These are phyloP conservation scores for Sugiyamaella marilandica DNA, from an alignment of 805 yeast genomes.

Conservation along the genomic window DNA sequence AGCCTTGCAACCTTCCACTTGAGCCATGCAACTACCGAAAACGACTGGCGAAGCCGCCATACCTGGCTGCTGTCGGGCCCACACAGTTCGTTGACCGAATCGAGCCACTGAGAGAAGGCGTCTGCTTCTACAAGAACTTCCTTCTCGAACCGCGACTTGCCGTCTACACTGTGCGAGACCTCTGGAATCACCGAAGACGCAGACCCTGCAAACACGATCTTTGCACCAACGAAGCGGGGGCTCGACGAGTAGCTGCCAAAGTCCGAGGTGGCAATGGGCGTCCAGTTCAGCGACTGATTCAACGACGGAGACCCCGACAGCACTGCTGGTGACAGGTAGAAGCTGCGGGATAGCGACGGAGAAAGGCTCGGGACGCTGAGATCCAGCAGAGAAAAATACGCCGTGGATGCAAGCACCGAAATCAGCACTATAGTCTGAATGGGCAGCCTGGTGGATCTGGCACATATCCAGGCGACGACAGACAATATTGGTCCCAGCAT, in stretches of 20 bases:
- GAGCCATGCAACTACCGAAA: conserved; percentile 35
- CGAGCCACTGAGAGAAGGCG: conserved; percentile 30
- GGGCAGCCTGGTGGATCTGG: conserved; percentile 70
- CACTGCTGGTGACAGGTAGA: conserved; percentile 19
- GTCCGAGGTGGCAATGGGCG: conserved; percentile 10
- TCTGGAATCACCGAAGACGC: conserved; percentile 17
- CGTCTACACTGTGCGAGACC: conserved; percentile 9
- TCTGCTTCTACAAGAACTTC: conserved; percentile 22
- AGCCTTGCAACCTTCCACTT: conserved; percentile 33
- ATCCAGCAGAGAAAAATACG: conserved; percentile 61
- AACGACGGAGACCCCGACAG: conserved; percentile 7
- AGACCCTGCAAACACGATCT: conserved; percentile 22
- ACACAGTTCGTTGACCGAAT: conserved; percentile 22
- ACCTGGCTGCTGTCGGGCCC: conserved; percentile 11
- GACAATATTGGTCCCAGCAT: conserved; percentile 4
- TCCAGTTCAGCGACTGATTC: conserved; percentile 9
- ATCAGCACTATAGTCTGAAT: conserved; percentile 76
- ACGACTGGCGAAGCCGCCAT: conserved; percentile 27
- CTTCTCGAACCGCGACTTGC: conserved; percentile 17
- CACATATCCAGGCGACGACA: conserved; percentile 15
- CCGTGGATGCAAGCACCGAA: conserved; percentile 69
- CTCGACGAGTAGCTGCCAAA: conserved; percentile 13
- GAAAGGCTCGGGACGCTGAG: conserved; percentile 31
- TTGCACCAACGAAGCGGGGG: conserved; percentile 19
- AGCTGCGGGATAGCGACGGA: conserved; percentile 18